Evolutionary conservation across 768 basidiomycete genomes (phyloP), one percentile per base, ranked within the genome.

Genomic region (Collybiopsis confluens): DNA sequence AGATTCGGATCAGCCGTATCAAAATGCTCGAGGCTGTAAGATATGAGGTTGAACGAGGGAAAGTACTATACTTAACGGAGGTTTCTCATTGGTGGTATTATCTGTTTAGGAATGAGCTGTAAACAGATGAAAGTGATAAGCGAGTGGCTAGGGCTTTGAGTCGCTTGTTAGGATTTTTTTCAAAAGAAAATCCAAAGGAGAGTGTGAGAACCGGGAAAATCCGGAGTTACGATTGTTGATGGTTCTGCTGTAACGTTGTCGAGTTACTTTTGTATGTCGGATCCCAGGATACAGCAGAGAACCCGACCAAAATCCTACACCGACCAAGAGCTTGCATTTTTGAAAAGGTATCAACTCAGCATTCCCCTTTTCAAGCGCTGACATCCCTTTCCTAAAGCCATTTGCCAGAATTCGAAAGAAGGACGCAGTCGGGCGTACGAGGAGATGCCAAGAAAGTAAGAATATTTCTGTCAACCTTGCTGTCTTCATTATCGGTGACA

Each of bases 401-500:
- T 59, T 71, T 79, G 11, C 64, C 70, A 52, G 83, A 83, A 52
- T 86, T 82, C 60, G 84, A 86, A 65, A 68, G 79, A 27, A 64
- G 82, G 47, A 78, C 82, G 5, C 74, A 79, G 46, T 82, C 81
- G 3, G 75, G 81, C 30, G 75, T 84, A 36, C 70, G 84, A 54
- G 84, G 84, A 23, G 84, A 86, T 68, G 83, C 84, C 13, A 86
- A 86, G 64, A 84, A 84, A n/a, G n/a, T n/a, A n/a, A n/a, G n/a
- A n/a, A n/a, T n/a, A n/a, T n/a, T n/a, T n/a, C n/a, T n/a, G n/a
- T n/a, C n/a, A n/a, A n/a, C n/a, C n/a, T n/a, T n/a, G n/a, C n/a
- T n/a, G n/a, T n/a, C n/a, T n/a, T n/a, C n/a, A n/a, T n/a, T n/a
- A n/a, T n/a, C n/a, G n/a, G n/a, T n/a, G n/a, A n/a, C n/a, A n/a